Evolutionary conservation across 2,329 filamentous ascomycete genomes (phyloP), one percentile per base, ranked within the genome.

Genomic region (Huntiella decipiens): DNA sequence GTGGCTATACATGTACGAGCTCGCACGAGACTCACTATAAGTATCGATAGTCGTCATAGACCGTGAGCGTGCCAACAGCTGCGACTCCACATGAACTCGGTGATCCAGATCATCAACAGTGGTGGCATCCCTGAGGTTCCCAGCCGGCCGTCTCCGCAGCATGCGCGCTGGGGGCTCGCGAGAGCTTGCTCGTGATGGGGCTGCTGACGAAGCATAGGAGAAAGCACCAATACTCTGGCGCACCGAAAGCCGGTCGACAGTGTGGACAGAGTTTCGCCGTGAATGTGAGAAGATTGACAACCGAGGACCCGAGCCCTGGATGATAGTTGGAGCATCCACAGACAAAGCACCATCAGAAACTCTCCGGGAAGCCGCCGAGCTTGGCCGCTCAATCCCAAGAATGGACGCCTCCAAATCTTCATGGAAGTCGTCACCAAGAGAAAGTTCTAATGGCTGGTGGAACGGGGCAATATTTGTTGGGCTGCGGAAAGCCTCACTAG

Each of bases 61-160:
- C 36, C 74, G 54, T 1, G 63, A 60, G 11, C 61, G 55, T 6
- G 61, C 56, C 48, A 47, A 45, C 16, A 42, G 41, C 37, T 45
- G 28, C 16, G 44, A 34, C 5, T 32, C 35, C 40, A 34, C n/a
- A 5, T 28, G 17, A 31, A 41, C 6, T 6, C 5, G 17, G 31
- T 43, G 7, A 39, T 77, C 71, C 3, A 78, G 58, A 31, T 82
- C 77, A 36, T 71, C 71, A 28, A 79, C 72, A 49, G 78, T 79
- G 13, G 69, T 70, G 34, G 73, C 79, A 12, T 77, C 79, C 51
- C 79, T 72, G 41, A 91, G 61, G 57, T 88, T 77, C 32, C 83
- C 82, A 41, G 82, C 83, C 5, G 82, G 83, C 11, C 78, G 70
- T 56, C 83, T 68, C 50, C 83, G 71, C 51, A 91, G 67, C 37